Base-by-base conservation (phyloP, 345 rosid species). In the Dimocarpus longan region DNA sequence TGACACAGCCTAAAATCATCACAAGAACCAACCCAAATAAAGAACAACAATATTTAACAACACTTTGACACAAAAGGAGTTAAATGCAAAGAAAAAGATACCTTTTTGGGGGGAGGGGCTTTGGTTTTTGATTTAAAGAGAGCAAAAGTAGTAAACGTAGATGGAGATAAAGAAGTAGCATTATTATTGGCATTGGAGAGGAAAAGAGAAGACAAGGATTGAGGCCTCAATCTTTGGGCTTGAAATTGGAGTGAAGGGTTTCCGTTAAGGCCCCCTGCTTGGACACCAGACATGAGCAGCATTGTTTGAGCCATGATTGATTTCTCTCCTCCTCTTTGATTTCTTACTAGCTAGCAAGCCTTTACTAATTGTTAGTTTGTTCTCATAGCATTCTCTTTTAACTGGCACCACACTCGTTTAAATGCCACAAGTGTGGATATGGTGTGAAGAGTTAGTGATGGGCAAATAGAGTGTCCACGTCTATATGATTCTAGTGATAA, bases 121-220 rank as follows among this genome's bases (percentile, higher is more conserved):
- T 95, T 95, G 85, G 99, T 84, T 84, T 85, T 95, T 46, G 96
- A 83, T 81, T 93, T 95, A 85, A 95, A 95, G 59, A 93, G 54
- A 72, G 99, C 99, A 72, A 90, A 69, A 26, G 90, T 87, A 19
- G 84, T 85, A 11, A 87, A 85, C 5, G 78, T 65, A 60, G 76
- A 56, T 57, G 88, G 76, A 24, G 79, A 52, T 78, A 72, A 26
- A 76, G 84, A 76, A 77, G 75, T 5, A 7, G 63, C 1, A 6
- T 1, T 5, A 21, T n/a, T 59, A 8, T 59, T 52, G 4, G 63
- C 71, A 21, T 64, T 6, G 60, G 83, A 6, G 65, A 88, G 80
- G 19, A 81, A 76, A 59, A 89, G 82, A 52, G 52, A 71, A 71
- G 90, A 83, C 64, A 84, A 85, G n/a, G 87, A 48, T 42, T 72